Percentiles rank a stretch among this genome's conserved stretches.
phyloP scores from a whole-genome alignment of 441 rosid genomes.

The Erodium moschatum region DNA sequence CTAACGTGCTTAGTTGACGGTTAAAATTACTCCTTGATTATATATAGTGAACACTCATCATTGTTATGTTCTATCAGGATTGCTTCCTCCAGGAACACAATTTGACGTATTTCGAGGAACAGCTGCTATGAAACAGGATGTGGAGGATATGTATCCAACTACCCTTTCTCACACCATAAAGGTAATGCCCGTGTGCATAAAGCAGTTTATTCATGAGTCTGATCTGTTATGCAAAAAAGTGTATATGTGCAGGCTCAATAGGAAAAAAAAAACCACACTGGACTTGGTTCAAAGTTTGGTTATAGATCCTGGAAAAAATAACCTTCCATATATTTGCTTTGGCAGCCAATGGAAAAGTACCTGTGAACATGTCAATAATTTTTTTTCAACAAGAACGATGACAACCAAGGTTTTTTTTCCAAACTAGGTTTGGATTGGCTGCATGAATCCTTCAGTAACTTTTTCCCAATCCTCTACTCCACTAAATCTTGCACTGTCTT shows the following conservation, averaged over 20 bases:
- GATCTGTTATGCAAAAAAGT: conserved; percentile 3
- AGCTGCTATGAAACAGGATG: conserved; percentile 98
- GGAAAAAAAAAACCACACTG: neutral
- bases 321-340: neutral
- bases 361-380: neutral
- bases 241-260: neutral
- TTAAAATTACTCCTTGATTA: conserved; percentile 9
- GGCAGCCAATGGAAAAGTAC: neutral
- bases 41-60: conserved; percentile 12
- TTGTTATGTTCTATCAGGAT: conserved; percentile 42
- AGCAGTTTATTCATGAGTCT: conserved; percentile 1
- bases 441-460: neutral
- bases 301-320: neutral
- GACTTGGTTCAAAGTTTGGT: neutral
- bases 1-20: neutral
- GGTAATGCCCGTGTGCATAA: conserved; percentile 30
- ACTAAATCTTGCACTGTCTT: too few species aligned
- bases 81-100: conserved; percentile 98
- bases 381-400: neutral
- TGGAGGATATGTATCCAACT: conserved; percentile 86
- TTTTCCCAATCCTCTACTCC: neutral
- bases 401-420: neutral
- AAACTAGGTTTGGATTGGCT: neutral
- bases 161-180: conserved; percentile 74
- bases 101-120: conserved; percentile 97